phyloP scores from a whole-genome alignment of 192 early-diverging fungal species.

The Paraglomus brasilianum region DNA sequence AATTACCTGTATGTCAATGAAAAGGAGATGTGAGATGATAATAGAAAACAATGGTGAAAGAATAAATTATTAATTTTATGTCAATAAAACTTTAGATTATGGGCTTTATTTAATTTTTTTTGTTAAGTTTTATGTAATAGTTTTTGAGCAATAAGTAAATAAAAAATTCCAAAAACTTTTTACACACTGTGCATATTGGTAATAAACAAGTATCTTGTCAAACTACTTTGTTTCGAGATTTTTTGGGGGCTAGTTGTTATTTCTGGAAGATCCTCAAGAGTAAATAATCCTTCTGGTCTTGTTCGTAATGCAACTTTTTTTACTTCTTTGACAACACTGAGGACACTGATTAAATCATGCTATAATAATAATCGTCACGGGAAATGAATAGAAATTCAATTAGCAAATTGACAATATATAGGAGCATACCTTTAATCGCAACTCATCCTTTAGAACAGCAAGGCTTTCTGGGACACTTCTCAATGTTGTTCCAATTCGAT shows the following conservation, averaged over 20 bases:
- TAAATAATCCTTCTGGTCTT: slow-evolving; percentile 11
- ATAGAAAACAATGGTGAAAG: not conserved
- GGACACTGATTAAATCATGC: slow-evolving; percentile 1
- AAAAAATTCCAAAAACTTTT: too few species aligned
- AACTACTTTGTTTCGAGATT: too few species aligned
- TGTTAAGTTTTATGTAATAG: too few species aligned
- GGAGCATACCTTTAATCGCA: slow-evolving; percentile 7
- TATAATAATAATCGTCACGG: not conserved
- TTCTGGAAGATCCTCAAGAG: slow-evolving; percentile 8
- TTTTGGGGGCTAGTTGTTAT: slow-evolving; percentile 2
- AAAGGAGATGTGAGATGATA: not conserved
- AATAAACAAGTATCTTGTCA: too few species aligned
- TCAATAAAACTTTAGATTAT: too few species aligned
- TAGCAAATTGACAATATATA: slow-evolving; percentile 13
- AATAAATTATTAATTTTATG: too few species aligned
- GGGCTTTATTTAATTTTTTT: too few species aligned
- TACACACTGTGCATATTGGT: too few species aligned
- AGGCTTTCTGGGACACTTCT: slow-evolving; percentile 21
- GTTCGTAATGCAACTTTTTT: not conserved
- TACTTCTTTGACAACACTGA: not conserved
- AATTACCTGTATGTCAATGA: not conserved
- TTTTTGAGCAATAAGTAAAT: too few species aligned
- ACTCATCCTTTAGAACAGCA: not conserved
- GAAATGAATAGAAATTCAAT: not conserved
- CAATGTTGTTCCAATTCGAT: slow-evolving; percentile 7